A percentile compares a stretch with the other conserved stretches of the same genome.
phyloP scores from a whole-genome alignment of 2,329 filamentous ascomycete species.

The Verticillium isaacii region DNA sequence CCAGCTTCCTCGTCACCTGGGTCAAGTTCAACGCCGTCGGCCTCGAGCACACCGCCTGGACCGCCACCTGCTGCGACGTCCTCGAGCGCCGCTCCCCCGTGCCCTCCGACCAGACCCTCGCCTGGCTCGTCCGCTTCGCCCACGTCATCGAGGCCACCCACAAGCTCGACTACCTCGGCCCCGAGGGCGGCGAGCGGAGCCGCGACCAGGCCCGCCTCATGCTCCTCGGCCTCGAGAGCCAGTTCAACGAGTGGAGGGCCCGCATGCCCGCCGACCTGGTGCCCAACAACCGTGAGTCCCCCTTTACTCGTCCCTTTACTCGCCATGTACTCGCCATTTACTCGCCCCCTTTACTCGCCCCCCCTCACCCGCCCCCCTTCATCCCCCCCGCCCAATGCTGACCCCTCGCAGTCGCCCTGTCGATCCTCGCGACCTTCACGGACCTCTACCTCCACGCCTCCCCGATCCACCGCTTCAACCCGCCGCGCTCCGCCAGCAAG shows the following conservation, averaged over 20 bases:
- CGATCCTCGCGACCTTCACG: slow-evolving; percentile 17
- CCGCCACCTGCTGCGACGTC: slow-evolving; percentile 36
- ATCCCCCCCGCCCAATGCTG: not conserved
- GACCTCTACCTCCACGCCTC: slow-evolving; percentile 35
- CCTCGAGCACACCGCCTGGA: slow-evolving; percentile 35
- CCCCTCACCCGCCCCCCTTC: too few relatives aligned
- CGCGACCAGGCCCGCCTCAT: slow-evolving; percentile 33
- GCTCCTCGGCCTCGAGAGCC: slow-evolving; percentile 41
- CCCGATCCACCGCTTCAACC: slow-evolving; percentile 23
- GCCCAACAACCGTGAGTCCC: slow-evolving; percentile 17
- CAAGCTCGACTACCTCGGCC: slow-evolving; percentile 21
- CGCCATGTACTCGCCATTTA: too few relatives aligned
- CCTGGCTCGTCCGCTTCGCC: slow-evolving; percentile 36
- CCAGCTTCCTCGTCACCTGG: slow-evolving; percentile 37
- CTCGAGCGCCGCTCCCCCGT: slow-evolving; percentile 30
- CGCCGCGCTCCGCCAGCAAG: slow-evolving; percentile 3
- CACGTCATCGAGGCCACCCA: slow-evolving; percentile 33
- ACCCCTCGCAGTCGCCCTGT: slow-evolving; percentile 1
- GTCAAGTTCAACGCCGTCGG: slow-evolving; percentile 22
- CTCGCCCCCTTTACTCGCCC: not conserved
- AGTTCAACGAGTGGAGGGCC: slow-evolving; percentile 35
- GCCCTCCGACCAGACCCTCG: slow-evolving; percentile 36
- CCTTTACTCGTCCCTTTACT: not conserved
- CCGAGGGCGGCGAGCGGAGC: slow-evolving; percentile 17
- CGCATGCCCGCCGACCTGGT: slow-evolving; percentile 28